A percentile compares a stretch with the other conserved stretches of the same genome.
Conservation (phyloP, 768 basidiomycete species). For the Leccinum truebloodii region DNA sequence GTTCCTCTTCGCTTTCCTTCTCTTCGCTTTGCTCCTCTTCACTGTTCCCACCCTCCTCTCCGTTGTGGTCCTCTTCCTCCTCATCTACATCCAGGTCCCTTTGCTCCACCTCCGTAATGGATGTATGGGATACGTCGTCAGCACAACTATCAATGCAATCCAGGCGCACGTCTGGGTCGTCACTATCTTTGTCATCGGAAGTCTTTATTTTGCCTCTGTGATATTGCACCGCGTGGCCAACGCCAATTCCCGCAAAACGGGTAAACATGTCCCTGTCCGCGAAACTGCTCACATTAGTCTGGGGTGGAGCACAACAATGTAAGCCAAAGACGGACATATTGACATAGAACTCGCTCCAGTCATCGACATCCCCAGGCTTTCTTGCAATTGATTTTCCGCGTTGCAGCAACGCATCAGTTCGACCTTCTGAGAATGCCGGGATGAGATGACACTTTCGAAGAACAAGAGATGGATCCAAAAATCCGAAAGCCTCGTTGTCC, state of each 20-base stretch:
- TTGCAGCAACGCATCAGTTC: not conserved
- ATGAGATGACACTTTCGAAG: not conserved
- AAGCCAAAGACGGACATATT: conserved; percentile 1
- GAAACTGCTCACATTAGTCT: not conserved
- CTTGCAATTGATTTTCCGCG: not conserved
- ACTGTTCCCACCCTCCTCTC: not conserved
- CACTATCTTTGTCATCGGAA: not conserved
- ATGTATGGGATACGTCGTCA: not conserved
- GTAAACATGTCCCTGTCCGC: not conserved
- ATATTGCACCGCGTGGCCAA: conserved; percentile 11
- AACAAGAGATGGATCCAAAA: conserved; percentile 3
- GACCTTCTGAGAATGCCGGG: not conserved
- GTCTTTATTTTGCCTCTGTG: not conserved
- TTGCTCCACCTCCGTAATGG: not conserved
- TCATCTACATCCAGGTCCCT: not conserved
- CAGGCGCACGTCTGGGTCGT: not conserved
- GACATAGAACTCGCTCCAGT: conserved; percentile 10
- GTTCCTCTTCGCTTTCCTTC: not conserved
- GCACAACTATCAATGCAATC: not conserved
- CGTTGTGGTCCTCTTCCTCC: not conserved
- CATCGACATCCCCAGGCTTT: not conserved
- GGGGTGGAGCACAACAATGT: not conserved
- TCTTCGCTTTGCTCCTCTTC: not conserved
- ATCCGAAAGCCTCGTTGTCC: not conserved
- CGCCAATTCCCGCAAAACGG: conserved; percentile 2